phyloP scores from a whole-genome alignment of 495 filamentous ascomycete genomes.

The Xylaria intraflava region DNA sequence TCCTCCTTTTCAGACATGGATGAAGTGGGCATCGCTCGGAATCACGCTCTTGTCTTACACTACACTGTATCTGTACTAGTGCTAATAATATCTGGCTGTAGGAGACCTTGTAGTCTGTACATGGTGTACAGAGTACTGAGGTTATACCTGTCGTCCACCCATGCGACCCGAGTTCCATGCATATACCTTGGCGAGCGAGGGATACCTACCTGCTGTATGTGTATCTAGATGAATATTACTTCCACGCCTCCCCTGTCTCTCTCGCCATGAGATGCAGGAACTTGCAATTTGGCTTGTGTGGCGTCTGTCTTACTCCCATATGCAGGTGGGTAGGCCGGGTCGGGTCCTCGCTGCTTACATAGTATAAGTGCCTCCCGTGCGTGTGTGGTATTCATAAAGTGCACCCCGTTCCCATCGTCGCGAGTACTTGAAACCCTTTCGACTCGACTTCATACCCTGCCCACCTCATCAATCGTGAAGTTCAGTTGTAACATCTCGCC shows the following conservation, averaged over 20 bases:
- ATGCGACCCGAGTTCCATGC: too few relatives aligned
- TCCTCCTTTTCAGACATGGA: background rate
- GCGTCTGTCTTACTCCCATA: background rate
- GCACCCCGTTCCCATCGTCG: slow-evolving; percentile 2
- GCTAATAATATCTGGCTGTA: too few relatives aligned
- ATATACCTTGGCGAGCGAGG: background rate
- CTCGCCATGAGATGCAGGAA: slow-evolving; percentile 10
- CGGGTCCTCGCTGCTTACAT: slow-evolving; percentile 1
- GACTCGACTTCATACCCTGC: slow-evolving; percentile 8
- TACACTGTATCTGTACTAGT: background rate
- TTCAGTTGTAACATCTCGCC: background rate
- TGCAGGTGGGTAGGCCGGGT: background rate
- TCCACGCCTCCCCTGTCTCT: slow-evolving; percentile 8
- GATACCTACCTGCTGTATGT: too few relatives aligned
- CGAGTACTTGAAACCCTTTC: slow-evolving; percentile 2
- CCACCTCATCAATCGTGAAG: slow-evolving; percentile 1
- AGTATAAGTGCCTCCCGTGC: too few relatives aligned
- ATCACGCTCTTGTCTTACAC: slow-evolving; percentile 1
- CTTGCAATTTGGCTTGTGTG: slow-evolving; percentile 11
- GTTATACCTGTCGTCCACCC: too few relatives aligned
- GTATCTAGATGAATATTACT: background rate
- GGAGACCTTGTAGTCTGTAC: too few relatives aligned
- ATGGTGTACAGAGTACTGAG: too few relatives aligned
- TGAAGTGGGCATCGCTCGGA: background rate
- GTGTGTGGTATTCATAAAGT: slow-evolving; percentile 10